A percentile compares a stretch with the other conserved stretches of the same genome.
Evolutionary conservation across 768 basidiomycete species (phyloP).

Genomic region (Lentinula edodes): DNA sequence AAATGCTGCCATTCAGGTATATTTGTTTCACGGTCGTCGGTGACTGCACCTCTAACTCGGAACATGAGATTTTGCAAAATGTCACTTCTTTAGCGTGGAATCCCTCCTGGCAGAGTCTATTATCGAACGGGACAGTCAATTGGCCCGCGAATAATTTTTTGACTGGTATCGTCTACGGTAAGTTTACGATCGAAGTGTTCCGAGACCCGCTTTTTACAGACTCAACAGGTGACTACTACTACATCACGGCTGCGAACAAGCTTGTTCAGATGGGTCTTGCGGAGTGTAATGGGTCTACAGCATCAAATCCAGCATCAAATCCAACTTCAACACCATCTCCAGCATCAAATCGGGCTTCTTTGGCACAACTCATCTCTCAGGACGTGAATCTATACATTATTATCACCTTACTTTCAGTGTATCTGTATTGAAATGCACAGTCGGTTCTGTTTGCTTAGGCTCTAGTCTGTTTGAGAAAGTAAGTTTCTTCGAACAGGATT

Average conservation of each 20-base stretch:
- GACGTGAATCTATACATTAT: not conserved
- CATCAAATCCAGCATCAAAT: not conserved
- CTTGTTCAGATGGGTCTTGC: conserved; percentile 28
- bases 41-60: not conserved
- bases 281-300: not conserved
- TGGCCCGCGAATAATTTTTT: conserved; percentile 47
- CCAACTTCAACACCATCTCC: not conserved
- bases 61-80: conserved; percentile 23
- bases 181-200: conserved; percentile 2
- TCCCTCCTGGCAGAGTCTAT: conserved; percentile 55
- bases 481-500: no score
- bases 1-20: conserved; percentile 43
- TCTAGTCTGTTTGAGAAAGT: not conserved
- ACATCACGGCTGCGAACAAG: conserved; percentile 33
- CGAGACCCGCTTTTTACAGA: not conserved
- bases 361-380: not conserved
- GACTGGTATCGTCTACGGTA: conserved; percentile 58
- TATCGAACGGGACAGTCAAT: conserved; percentile 65
- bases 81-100: conserved; percentile 52
- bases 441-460: not conserved
- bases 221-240: conserved; percentile 39
- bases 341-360: not conserved
- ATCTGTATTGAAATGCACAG: not conserved
- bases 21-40: conserved; percentile 5
- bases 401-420: not conserved